A percentile compares a stretch with the other conserved stretches of the same genome.
Conservation (phyloP, 495 filamentous ascomycete species). For the Neurospora sp. region DNA sequence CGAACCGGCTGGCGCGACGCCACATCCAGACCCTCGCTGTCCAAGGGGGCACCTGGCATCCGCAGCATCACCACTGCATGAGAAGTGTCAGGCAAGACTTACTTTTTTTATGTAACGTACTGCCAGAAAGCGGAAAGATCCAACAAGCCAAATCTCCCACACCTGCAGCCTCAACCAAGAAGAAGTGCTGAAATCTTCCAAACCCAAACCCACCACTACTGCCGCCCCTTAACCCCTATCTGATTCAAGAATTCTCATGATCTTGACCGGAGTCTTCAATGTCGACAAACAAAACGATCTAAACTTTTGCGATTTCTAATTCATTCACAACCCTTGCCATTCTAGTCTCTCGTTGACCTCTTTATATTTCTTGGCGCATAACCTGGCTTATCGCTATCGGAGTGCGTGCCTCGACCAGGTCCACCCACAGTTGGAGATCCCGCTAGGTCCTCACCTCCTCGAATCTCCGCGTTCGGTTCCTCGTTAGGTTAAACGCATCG, state of each 20-base stretch:
- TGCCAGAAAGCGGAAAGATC: conserved; percentile 2
- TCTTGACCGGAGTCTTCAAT: not conserved
- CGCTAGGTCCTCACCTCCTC: not conserved
- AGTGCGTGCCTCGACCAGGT: not conserved
- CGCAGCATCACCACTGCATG: conserved; percentile 4
- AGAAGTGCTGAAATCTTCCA: not conserved
- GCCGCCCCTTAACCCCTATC: not conserved
- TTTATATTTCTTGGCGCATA: not conserved
- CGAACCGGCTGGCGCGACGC: not conserved
- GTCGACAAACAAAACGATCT: not conserved
- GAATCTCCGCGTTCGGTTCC: not conserved
- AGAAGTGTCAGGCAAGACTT: not conserved
- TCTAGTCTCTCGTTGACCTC: conserved; percentile 4
- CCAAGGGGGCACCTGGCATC: conserved; percentile 3
- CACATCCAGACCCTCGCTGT: not conserved
- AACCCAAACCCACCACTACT: not conserved
- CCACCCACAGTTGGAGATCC: not conserved
- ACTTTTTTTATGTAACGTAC: not conserved
- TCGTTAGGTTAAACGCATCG: not conserved
- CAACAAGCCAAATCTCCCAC: not conserved
- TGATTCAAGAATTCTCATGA: not conserved
- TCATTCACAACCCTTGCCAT: not conserved
- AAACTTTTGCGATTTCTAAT: not conserved
- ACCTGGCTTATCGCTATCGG: not conserved
- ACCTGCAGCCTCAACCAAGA: not conserved